Conservation (phyloP, 441 rosid genomes). For the Syzygium malaccense region DNA sequence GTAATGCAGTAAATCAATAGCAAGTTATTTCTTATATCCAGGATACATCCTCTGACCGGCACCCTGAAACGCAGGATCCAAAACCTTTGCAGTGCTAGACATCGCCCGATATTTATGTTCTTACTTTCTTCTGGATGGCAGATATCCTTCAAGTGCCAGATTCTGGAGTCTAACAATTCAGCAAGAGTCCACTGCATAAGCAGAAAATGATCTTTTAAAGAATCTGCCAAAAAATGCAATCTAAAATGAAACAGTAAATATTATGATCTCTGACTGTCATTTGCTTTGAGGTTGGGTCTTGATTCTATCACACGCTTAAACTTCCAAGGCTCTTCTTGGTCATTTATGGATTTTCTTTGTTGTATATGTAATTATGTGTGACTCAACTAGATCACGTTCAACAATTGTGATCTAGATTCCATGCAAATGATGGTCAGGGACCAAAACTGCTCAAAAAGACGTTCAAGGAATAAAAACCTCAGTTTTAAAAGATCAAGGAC, state of each 20-base stretch:
- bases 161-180: constrained; percentile 8
- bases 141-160: constrained; percentile 2
- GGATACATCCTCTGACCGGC: constrained; percentile 96
- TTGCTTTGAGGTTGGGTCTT: background rate
- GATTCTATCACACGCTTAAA: background rate
- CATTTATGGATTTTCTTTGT: background rate
- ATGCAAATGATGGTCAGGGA: background rate
- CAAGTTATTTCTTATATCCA: constrained; percentile 1
- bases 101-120: constrained; percentile 28
- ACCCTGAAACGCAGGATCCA: constrained; percentile 98
- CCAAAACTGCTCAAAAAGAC: background rate
- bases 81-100: constrained; percentile 71
- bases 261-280: background rate
- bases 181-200: constrained; percentile 16
- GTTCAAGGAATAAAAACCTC: background rate
- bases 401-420: background rate
- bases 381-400: background rate
- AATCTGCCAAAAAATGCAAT: background rate
- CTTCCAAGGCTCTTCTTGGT: background rate
- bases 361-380: background rate
- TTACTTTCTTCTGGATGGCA: constrained; percentile 10
- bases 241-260: background rate
- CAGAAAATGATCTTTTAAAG: constrained; percentile 3
- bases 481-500: background rate
- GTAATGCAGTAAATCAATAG: background rate